Base-by-base conservation (phyloP, 2,329 filamentous ascomycete species). In the Thielaviopsis populi region DNA sequence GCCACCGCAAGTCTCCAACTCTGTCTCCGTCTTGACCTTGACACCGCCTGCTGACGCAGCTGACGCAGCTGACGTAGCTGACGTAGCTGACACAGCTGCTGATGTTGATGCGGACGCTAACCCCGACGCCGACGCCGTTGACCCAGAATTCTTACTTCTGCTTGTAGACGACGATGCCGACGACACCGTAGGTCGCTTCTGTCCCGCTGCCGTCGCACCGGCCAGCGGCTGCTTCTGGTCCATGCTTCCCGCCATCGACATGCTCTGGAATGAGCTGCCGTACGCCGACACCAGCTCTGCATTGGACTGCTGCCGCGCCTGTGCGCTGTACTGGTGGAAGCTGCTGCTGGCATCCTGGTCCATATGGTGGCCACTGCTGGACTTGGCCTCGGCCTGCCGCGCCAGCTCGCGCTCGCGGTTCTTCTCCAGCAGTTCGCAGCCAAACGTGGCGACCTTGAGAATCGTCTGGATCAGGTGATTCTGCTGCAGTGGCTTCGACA, bases 391-490 rank as follows among this genome's bases (percentile, higher is more conserved):
- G 40, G 74, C 74, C 61, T 79, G 77, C 61, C 79, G 79, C 68
- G 73, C 80, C 69, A 80, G 75, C 73, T 83, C 82, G 65, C 79
- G 78, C 72, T 86, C 83, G 61, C 83, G 76, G 70, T 86, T 87
- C 74, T 90, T 88, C 73, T 94, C 89, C 62, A 92, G 80, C 62
- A 95, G 79, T 61, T 87, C 86, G 56, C 89, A 87, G 65, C 92
- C 91, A 41, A 97, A 84, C 3, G 94, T 96, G 13, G 91, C 92
- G 72, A 92, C 97, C 74, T 96, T 96, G 68, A 97, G 82, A 66
- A 99, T 97, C 0, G 91, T 96, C 76, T 97, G 92, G 71, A 97
- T 96, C 71, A 97, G 86, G 73, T 96, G 90, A 73, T 95, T 96
- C 72, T 96, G 92, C 74, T 96, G 95, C 67, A 97, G 79, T 30